These are phyloP conservation scores for Tripterygium wilfordii DNA, from an alignment of 177 flowering plant genomes.

Conservation along the genomic window DNA sequence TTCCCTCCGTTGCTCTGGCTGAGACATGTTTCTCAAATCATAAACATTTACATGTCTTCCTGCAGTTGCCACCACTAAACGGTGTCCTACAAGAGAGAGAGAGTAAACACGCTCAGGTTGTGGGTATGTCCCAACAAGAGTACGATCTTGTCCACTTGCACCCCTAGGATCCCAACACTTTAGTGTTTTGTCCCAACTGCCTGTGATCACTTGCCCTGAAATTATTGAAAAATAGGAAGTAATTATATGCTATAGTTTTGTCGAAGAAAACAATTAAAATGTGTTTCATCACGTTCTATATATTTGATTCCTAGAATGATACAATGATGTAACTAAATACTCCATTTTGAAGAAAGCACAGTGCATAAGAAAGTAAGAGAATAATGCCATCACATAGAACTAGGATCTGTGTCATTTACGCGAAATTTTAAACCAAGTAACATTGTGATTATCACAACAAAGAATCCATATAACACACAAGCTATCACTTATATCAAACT, in stretches of 20 bases:
- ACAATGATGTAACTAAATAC: too few relatives aligned
- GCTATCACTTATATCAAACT: too few relatives aligned
- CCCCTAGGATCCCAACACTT: slow-evolving; percentile 99
- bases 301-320: too few relatives aligned
- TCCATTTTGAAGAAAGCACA: too few relatives aligned
- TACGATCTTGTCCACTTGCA: slow-evolving; percentile 88
- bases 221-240: neutral
- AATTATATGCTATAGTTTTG: neutral
- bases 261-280: neutral
- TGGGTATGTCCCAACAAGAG: slow-evolving; percentile 83
- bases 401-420: too few relatives aligned
- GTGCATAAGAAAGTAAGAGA: too few relatives aligned
- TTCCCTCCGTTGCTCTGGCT: slow-evolving; percentile 96
- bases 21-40: slow-evolving; percentile 96
- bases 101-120: slow-evolving; percentile 99
- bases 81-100: slow-evolving; percentile 85
- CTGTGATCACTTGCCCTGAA: slow-evolving; percentile 91
- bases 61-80: slow-evolving; percentile 96
- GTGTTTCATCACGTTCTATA: neutral
- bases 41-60: slow-evolving; percentile 98
- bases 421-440: too few relatives aligned
- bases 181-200: slow-evolving; percentile 97
- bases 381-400: too few relatives aligned
- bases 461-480: too few relatives aligned
- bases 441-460: too few relatives aligned